Conservation (phyloP, 1,139 yeast species). For the Taiozyma sp. region DNA sequence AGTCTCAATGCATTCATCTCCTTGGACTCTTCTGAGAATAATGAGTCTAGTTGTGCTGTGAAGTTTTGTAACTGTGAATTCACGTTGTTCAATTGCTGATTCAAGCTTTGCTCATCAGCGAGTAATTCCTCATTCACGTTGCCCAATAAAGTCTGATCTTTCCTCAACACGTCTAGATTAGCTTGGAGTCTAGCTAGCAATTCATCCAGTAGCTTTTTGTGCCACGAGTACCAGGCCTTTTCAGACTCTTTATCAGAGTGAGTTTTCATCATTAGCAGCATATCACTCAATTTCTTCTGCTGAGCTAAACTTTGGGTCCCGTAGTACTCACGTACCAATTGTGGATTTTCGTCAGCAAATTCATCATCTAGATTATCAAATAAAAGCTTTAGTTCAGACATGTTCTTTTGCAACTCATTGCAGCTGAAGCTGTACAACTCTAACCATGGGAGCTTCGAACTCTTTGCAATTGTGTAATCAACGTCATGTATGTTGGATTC, state of each 20-base stretch:
- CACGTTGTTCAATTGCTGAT: constrained; percentile 3
- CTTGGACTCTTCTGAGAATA: constrained; percentile 19
- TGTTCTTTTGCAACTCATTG: constrained; percentile 46
- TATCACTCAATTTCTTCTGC: constrained; percentile 36
- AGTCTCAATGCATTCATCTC: constrained; percentile 12
- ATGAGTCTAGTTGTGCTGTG: constrained; percentile 5
- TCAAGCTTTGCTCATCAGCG: constrained; percentile 4
- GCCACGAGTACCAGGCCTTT: constrained; percentile 48
- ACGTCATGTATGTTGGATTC: constrained; percentile 9
- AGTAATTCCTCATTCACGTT: constrained; percentile 3
- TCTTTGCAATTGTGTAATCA: constrained; percentile 21
- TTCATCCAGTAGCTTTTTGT: constrained; percentile 40
- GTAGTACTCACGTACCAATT: constrained; percentile 44
- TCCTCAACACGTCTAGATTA: constrained; percentile 7
- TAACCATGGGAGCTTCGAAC: constrained; percentile 33
- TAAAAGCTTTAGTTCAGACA: constrained; percentile 41
- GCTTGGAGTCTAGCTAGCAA: constrained; percentile 21
- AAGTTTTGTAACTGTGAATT: neutral
- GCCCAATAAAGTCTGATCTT: constrained; percentile 10
- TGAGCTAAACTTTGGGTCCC: constrained; percentile 30
- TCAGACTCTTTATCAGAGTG: constrained; percentile 43
- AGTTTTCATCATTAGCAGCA: constrained; percentile 43
- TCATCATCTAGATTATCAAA: constrained; percentile 45
- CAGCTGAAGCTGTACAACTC: constrained; percentile 52
- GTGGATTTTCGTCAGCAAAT: constrained; percentile 44